Percentiles rank a stretch among this genome's conserved stretches.
phyloP scores from a whole-genome alignment of 352 stramenopile species.

The Globisporangium parvum region DNA sequence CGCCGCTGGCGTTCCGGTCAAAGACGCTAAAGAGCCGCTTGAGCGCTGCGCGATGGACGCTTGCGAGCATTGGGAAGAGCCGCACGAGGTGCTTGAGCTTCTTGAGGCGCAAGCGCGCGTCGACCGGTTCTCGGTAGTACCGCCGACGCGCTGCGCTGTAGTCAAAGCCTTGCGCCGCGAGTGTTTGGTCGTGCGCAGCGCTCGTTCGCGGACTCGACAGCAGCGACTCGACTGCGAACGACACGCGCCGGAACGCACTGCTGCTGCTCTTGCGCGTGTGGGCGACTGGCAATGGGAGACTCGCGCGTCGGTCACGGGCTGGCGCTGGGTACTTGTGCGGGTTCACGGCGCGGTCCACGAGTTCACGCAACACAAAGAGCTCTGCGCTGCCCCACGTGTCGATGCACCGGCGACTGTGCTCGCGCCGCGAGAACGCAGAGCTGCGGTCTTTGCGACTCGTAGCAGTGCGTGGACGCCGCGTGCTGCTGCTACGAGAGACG shows the following conservation, averaged over 20 bases:
- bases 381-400: slow-evolving; percentile 52
- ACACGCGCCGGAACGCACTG: slow-evolving; percentile 13
- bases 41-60: slow-evolving; percentile 24
- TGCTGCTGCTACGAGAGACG: background rate
- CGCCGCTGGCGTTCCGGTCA: slow-evolving; percentile 31
- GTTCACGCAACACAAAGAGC: slow-evolving; percentile 47
- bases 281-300: slow-evolving; percentile 3
- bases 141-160: slow-evolving; percentile 20
- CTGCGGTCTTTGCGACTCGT: slow-evolving; percentile 8
- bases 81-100: slow-evolving; percentile 37
- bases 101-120: slow-evolving; percentile 37
- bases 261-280: slow-evolving; percentile 10
- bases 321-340: slow-evolving; percentile 16
- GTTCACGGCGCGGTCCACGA: slow-evolving; percentile 36
- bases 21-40: slow-evolving; percentile 43
- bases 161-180: background rate
- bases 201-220: background rate
- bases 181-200: background rate
- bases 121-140: slow-evolving; percentile 33
- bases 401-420: slow-evolving; percentile 26
- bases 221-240: slow-evolving; percentile 13
- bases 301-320: slow-evolving; percentile 5
- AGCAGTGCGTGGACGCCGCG: background rate
- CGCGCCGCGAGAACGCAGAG: slow-evolving; percentile 11
- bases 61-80: slow-evolving; percentile 46